These are phyloP conservation scores for Cucumis melo DNA, from an alignment of 306 rosid species.

Conservation along the genomic window DNA sequence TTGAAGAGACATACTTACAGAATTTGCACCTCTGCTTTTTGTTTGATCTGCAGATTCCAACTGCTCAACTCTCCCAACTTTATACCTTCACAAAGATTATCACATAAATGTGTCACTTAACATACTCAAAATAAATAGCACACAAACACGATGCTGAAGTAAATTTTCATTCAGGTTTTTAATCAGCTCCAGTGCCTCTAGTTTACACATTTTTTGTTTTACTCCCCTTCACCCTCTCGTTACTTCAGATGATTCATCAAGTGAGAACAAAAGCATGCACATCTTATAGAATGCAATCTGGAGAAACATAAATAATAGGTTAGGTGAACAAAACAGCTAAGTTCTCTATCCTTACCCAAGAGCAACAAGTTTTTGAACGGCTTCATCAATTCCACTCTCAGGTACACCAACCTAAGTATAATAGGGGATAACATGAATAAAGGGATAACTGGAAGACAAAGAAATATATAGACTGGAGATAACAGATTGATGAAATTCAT, in stretches of 20 bases:
- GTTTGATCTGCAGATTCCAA: conserved; percentile 71
- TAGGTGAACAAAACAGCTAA: not conserved
- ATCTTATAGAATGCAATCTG: not conserved
- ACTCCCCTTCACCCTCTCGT: not conserved
- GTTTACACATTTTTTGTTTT: not conserved
- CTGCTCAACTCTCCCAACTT: conserved; percentile 96
- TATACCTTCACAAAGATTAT: conserved; percentile 46
- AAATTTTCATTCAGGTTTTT: not conserved
- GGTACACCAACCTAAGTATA: conserved; percentile 78
- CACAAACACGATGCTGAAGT: not conserved
- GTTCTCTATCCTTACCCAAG: conserved; percentile 58
- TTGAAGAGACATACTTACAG: conserved; percentile 50
- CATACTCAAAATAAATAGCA: not conserved
- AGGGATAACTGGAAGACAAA: not conserved
- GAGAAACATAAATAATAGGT: not conserved
- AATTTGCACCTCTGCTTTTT: conserved; percentile 66
- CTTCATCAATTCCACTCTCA: conserved; percentile 97
- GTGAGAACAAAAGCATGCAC: not conserved
- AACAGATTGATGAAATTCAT: conserved; percentile 2
- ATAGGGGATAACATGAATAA: not conserved
- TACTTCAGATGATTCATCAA: not conserved
- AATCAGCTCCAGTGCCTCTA: not conserved
- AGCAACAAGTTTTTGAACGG: conserved; percentile 82
- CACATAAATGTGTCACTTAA: not conserved
- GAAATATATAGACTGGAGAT: not conserved